A percentile compares a stretch with the other conserved stretches of the same genome.
Evolutionary conservation across 73 alveolate genomes (phyloP).

Genomic region (Tetrahymena thermophila): DNA sequence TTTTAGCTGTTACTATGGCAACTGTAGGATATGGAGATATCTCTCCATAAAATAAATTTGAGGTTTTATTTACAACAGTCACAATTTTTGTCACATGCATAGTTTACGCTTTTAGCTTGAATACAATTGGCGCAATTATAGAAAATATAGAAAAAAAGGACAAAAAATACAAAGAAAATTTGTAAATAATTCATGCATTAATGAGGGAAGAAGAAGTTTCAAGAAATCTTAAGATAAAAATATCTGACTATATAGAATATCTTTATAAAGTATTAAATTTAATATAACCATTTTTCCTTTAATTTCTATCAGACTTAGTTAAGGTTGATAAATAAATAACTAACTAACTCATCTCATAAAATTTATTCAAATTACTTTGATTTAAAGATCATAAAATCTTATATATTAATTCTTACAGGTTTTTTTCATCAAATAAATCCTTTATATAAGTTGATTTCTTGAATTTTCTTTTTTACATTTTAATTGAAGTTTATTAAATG

Average conservation of each 20-base stretch:
- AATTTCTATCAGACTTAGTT: background rate
- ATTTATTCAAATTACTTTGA: no score
- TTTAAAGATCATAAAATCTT: no score
- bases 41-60: conserved; percentile 52
- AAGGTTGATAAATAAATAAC: no score
- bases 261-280: background rate
- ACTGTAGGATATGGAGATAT: conserved; percentile 92
- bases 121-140: conserved; percentile 27
- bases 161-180: conserved; percentile 28
- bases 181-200: conserved; percentile 18
- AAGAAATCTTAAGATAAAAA: background rate
- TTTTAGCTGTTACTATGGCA: conserved; percentile 70
- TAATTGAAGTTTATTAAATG: no score
- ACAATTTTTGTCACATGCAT: conserved; percentile 29
- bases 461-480: background rate
- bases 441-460: no score
- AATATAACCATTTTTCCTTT: background rate
- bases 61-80: conserved; percentile 44
- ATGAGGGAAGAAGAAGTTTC: conserved; percentile 13
- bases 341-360: no score
- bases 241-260: background rate
- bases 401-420: no score
- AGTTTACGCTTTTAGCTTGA: conserved; percentile 24
- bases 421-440: no score
- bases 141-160: conserved; percentile 8